A percentile compares a stretch with the other conserved stretches of the same genome.
These are phyloP conservation scores for Ustilago curta DNA, from an alignment of 1,284 basidiomycete species.

Conservation along the genomic window DNA sequence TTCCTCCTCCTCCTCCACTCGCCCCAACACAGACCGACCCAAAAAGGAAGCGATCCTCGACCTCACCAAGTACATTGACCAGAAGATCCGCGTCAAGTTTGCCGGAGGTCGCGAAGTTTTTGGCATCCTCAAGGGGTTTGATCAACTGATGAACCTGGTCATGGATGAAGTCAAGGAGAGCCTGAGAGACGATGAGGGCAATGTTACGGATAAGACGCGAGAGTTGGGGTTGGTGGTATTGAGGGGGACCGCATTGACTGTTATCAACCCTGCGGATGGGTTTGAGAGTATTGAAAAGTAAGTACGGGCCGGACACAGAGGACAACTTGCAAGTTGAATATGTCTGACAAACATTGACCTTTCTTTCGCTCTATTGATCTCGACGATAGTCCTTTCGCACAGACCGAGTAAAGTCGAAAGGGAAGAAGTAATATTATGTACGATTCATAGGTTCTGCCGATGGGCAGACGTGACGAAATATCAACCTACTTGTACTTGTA, in stretches of 20 bases:
- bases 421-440: not conserved
- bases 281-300: constrained; percentile 68
- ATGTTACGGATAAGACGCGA: constrained; percentile 57
- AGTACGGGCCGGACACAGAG: constrained; percentile 12
- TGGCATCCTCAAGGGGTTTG: constrained; percentile 92
- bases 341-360: not conserved
- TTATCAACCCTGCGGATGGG: constrained; percentile 68
- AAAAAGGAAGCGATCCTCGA: constrained; percentile 96
- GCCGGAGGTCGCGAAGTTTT: constrained; percentile 94
- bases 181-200: constrained; percentile 69
- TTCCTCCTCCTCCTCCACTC: constrained; percentile 11
- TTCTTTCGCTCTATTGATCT: not conserved
- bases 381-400: constrained; percentile 50
- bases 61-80: constrained; percentile 91
- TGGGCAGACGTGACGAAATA: constrained; percentile 3
- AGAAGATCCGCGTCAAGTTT: constrained; percentile 93
- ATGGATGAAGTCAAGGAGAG: constrained; percentile 88
- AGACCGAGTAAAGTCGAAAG: constrained; percentile 40
- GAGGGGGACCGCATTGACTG: constrained; percentile 64
- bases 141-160: constrained; percentile 95
- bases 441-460: not conserved
- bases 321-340: not conserved
- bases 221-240: constrained; percentile 65
- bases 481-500: constrained; percentile 7
- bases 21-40: constrained; percentile 77